Percentiles rank a stretch among this genome's conserved stretches.
These are phyloP conservation scores for Fusarium albosuccineum DNA, from an alignment of 2,329 filamentous ascomycete species.

Conservation along the genomic window DNA sequence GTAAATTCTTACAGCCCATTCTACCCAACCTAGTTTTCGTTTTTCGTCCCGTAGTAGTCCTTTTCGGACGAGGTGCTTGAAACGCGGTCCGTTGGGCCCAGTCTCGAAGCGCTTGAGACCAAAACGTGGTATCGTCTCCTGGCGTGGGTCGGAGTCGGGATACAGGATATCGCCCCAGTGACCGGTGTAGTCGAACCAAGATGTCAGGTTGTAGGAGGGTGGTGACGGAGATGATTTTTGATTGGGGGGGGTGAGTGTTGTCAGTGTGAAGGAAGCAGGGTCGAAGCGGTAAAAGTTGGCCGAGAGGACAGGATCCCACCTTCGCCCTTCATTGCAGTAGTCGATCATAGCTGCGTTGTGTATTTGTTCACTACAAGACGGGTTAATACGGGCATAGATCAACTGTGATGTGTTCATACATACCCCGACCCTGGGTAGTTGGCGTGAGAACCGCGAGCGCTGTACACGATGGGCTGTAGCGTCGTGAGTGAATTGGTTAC, in stretches of 20 bases:
- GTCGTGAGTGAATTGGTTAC: neutral
- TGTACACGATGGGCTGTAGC: constrained; percentile 51
- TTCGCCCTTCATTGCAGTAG: constrained; percentile 50
- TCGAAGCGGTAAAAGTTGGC: constrained; percentile 54
- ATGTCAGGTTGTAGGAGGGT: constrained; percentile 46
- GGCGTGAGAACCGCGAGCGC: constrained; percentile 52
- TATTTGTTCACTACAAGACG: constrained; percentile 45
- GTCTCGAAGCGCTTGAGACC: constrained; percentile 50
- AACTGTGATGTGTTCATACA: neutral
- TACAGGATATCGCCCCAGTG: constrained; percentile 52
- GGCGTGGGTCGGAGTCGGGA: constrained; percentile 49
- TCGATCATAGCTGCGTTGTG: constrained; percentile 51
- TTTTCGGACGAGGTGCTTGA: constrained; percentile 51
- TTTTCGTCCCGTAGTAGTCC: constrained; percentile 48
- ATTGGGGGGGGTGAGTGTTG: constrained; percentile 29
- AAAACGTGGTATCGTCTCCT: constrained; percentile 48
- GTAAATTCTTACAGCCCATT: constrained; percentile 45
- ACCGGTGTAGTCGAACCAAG: constrained; percentile 52
- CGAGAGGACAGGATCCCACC: constrained; percentile 52
- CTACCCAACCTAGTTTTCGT: constrained; percentile 43
- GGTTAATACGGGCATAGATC: neutral
- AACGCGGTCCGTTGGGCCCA: constrained; percentile 50
- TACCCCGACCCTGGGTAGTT: constrained; percentile 51
- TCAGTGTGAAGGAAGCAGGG: constrained; percentile 41
- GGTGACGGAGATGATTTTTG: constrained; percentile 6